Conservation (phyloP, 192 early-diverging fungal species). For the Gonapodya prolifera region DNA sequence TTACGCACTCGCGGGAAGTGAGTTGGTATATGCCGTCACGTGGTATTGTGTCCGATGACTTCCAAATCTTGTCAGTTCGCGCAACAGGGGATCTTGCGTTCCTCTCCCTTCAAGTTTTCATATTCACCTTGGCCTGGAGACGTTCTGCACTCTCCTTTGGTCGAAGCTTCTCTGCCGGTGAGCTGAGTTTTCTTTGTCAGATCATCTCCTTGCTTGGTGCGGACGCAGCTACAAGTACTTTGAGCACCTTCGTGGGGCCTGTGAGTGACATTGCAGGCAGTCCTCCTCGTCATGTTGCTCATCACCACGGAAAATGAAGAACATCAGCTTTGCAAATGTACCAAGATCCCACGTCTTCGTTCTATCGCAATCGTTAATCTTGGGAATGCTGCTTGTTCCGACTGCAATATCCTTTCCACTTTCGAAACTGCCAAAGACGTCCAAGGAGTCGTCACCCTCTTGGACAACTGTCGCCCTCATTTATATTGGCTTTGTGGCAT, state of each 20-base stretch:
- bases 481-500: constrained; percentile 19
- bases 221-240: constrained; percentile 6
- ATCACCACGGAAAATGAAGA: no score
- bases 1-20: no score
- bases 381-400: constrained; percentile 34
- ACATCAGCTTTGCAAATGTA: no score
- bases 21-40: no score
- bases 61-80: no score
- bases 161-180: not conserved
- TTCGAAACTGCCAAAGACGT: constrained; percentile 28
- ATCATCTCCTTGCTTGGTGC: constrained; percentile 18
- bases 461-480: constrained; percentile 23
- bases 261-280: constrained; percentile 37
- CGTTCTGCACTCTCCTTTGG: not conserved
- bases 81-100: no score
- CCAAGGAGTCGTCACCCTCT: constrained; percentile 9
- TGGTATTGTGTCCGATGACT: no score
- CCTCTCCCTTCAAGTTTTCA: constrained; percentile 28
- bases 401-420: constrained; percentile 31
- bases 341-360: no score
- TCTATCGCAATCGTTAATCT: no score
- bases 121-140: constrained; percentile 26
- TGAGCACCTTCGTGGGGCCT: constrained; percentile 25
- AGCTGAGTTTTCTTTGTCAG: not conserved
- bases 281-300: constrained; percentile 56